Evolutionary conservation across 2,329 filamentous ascomycete species (phyloP), one percentile per base, ranked within the genome.

Genomic region (Graphilbum sp.): DNA sequence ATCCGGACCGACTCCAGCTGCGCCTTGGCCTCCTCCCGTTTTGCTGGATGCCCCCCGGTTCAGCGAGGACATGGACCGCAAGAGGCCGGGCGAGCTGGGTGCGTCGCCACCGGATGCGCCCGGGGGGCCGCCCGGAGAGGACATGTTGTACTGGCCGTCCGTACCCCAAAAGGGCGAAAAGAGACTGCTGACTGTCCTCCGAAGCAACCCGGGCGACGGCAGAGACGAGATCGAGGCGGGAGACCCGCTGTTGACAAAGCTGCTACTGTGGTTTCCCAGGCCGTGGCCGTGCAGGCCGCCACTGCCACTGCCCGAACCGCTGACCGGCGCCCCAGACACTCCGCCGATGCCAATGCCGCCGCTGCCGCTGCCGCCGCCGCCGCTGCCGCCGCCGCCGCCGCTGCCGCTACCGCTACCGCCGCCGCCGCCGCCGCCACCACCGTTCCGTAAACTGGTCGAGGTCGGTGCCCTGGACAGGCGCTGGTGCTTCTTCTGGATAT

Each of bases 131-230:
- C 37, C 29, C 3, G 39, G 12, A 20, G 32, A 34, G 7, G 13
- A 10, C 6, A 4, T 13, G 5, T 2, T 8, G 17, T 13, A 52
- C 21, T 21, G 41, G 34, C 52, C 62, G 11, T 65, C 63, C 24
- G 51, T 49, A 15, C 61, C 64, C 45, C 68, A 66, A 41, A 77
- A 64, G 6, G 70, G 70, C 20, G 64, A 69, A 47, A 79, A 75
- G 10, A 79, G 53, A 27, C 74, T 64, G 50, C 74, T 79, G 17
- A 75, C 72, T 1, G 75, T 79, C 41, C 75, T 61, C 33, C 75
- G 74, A 7, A 79, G 54, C 5, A 79, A 55, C 10, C 73, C 72
- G 8, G 67, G 71, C 6, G 68, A 71, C 19, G 64, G 64, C 39
- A 64, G 56, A 8, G 66, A 64, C n/a, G 66, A 54, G 15, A 54